Evolutionary conservation across 1,284 basidiomycete species (phyloP), one percentile per base, ranked within the genome.

Genomic region (Sporisorium graminicola): DNA sequence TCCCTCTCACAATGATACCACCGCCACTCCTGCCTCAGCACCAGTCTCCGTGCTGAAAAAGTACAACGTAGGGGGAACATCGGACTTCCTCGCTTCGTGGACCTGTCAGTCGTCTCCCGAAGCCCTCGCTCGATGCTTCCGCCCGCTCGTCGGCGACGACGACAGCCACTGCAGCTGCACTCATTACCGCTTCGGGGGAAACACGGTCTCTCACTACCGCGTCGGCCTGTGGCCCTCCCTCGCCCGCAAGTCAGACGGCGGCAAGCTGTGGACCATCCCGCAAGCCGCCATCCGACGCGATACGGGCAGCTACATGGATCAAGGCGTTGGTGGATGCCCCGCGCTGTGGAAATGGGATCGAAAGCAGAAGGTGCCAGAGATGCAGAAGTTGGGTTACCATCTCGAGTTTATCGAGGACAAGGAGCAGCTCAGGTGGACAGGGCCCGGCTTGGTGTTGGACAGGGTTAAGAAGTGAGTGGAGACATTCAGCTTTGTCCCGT

Each of bases 41-140:
- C 2, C 56, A 2, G 58, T 60, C 6, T 60, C 58, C 1, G 58
- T 60, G 29, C 43, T 60, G n/a, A 52, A 46, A 14, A 53, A 60
- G 42, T 60, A 60, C 51, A 60, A 60, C 33, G 58, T 40, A 5
- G 58, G 58, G 9, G 58, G 58, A 10, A 60, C 58, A 9, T n/a
- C 51, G 12, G 58, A 60, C 29, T 60, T 60, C 31, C 27, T 60
- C 4, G 58, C 50, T 22, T 50, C 50, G 3, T 60, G 58, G 58
- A 60, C 58, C 9, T 60, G 58, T 18, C 42, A 53, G 20, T 8
- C 26, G 9, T 9, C 22, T 24, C 2, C 9, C 12, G 44, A 22
- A 7, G 7, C 2, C 44, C 7, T 46, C 12, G 22, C 44, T 1
- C 44, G 22, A 9, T 46, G 44, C 44, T 46, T 5, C 22, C 44